Evolutionary conservation across 192 early-diverging fungal species (phyloP), one percentile per base, ranked within the genome.

Genomic region (Pilobolus umbonatus): DNA sequence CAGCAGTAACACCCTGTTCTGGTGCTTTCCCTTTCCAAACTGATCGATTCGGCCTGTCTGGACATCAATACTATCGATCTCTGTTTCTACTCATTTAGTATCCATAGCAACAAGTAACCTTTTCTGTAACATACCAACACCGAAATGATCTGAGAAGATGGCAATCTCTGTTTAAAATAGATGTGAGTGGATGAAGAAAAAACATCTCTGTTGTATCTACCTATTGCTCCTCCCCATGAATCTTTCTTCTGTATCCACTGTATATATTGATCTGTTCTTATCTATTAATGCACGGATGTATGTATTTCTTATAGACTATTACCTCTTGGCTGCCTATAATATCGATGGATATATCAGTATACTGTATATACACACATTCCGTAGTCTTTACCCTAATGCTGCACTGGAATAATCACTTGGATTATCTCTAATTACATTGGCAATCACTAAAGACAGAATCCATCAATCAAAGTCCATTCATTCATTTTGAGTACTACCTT

Each of bases 151-250:
- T 6, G 86, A 79, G 52, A 93, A 88, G n/a, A 91, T 85, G 15
- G 87, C 65, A 14, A 90, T 71, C 57, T 92, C 90, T 80, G 58
- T 15, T 26, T 44, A 21, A 31, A 48, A 17, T 59, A 45, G 36
- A 39, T 57, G 47, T 49, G 38, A 30, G 14, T 21, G 10, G 4
- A 28, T 19, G 26, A 36, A 5, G 22, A 12, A 42, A 30, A 30
- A 19, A 2, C 4, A 0, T 35, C 8, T 19, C 31, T 45, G 1
- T 34, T 38, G 5, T 24, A 28, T 25, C 62, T 79, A 79, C 80
- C 80, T 52, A 92, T 89, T 1, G 87, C 90, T n/a, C 90, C 90
- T 64, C 91, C 91, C 91, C 91, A 93, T 48, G 79, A 78, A 24
- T 79, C 73, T 24, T 69, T 48, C 32, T 69, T 65, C 59, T 65